Evolutionary conservation across 1,284 basidiomycete genomes (phyloP), one percentile per base, ranked within the genome.

Genomic region (Ustilago crameri): DNA sequence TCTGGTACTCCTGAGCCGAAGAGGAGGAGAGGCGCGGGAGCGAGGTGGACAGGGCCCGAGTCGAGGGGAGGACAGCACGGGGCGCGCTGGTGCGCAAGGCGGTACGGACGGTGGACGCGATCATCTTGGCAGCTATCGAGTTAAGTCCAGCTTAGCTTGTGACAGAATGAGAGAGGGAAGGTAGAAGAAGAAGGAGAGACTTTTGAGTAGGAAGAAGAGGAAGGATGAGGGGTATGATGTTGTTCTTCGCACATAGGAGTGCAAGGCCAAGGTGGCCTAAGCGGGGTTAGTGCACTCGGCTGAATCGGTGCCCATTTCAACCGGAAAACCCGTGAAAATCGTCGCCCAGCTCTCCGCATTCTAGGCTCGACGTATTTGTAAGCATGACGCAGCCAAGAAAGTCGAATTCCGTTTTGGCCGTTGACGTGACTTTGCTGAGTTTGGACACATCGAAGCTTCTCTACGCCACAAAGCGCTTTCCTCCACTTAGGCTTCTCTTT

Each of bases 1-100:
- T 87, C 72, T 89, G 87, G 85, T 91, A 82, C 12, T 57, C 57
- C 40, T 53, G 57, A 10, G 59, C 40, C 1, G 54, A 48, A 1
- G 71, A 27, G 3, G 74, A 18, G 9, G 74, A 64, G n/a, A 74
- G 38, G 27, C 75, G 76, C 0, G 76, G 74, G 12, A 76, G 62
- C 23, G 74, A 66, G 20, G 78, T 80, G 23, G 75, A 75, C 23
- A 75, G 66, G 32, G 51, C 17, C 22, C 62, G 56, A 32, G 76
- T 57, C 38, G 56, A 64, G 23, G 64, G 43, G 49, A 65, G 52
- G 15, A 48, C 35, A n/a, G 55, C 37, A 52, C 66, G 65, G 14
- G 58, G 41, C 22, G 54, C 51, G 43, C 38, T 49, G 41, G 59
- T 52, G 57, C 74, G 67, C 38, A 75, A 51, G 32, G 70, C 67